Percentiles rank a stretch among this genome's conserved stretches.
These are phyloP conservation scores for Lineolata rhizophorae DNA, from an alignment of 495 filamentous ascomycete genomes.

Conservation along the genomic window DNA sequence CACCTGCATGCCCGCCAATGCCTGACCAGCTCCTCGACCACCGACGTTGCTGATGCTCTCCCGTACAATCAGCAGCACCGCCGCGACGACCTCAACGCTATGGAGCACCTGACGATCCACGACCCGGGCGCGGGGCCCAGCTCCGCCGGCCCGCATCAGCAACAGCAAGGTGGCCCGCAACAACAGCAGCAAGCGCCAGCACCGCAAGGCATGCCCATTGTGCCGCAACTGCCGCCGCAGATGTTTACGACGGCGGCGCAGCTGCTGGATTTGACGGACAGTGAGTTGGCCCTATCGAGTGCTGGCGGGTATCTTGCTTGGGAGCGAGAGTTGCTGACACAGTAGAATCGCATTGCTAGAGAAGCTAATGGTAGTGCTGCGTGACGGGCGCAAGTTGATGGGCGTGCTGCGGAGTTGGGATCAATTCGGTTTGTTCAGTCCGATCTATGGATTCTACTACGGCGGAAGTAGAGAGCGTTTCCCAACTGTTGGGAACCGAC, in stretches of 20 bases:
- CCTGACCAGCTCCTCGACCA: no score
- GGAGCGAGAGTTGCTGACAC: conserved; percentile 2
- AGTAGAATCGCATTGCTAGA: conserved; percentile 29
- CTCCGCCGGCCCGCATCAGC: no score
- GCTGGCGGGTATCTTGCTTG: no score
- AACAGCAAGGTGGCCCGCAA: no score
- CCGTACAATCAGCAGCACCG: no score
- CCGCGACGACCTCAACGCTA: no score
- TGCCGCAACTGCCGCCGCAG: conserved; percentile 45
- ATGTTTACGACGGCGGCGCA: conserved; percentile 98
- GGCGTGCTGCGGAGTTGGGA: conserved; percentile 93
- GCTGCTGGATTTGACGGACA: conserved; percentile 86
- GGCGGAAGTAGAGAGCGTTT: no score
- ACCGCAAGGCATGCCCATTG: conserved; percentile 1
- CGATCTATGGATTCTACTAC: no score
- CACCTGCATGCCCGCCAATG: no score
- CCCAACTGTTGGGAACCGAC: not conserved
- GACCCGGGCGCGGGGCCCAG: no score
- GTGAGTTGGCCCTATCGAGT: conserved; percentile 41
- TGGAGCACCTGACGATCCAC: no score
- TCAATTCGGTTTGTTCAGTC: conserved; percentile 53
- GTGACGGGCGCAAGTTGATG: conserved; percentile 82
- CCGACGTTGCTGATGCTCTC: no score
- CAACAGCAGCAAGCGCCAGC: conserved; percentile 1
- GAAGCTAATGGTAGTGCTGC: conserved; percentile 73